Evolutionary conservation across 2,329 filamentous ascomycete genomes (phyloP).

Genomic region (Aspergillus clavatus): DNA sequence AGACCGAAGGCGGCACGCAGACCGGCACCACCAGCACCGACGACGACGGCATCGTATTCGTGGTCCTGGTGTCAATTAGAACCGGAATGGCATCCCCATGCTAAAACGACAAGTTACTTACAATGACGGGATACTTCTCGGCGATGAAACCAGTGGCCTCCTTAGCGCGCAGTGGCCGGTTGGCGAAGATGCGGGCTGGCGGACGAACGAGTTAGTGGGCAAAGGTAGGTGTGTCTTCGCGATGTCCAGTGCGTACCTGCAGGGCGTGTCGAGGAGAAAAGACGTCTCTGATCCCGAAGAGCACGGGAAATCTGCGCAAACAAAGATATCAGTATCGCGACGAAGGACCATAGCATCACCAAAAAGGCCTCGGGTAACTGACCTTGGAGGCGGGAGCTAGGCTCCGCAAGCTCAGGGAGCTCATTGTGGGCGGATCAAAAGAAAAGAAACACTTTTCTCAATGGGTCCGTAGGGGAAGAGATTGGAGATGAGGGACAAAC

Average conservation of each 20-base stretch:
- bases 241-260: conserved; percentile 55
- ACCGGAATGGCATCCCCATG: not conserved
- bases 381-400: conserved; percentile 47
- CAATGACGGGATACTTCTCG: conserved; percentile 90
- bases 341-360: conserved; percentile 5
- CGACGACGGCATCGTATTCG: conserved; percentile 96
- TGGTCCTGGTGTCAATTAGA: conserved; percentile 62
- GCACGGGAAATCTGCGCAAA: conserved; percentile 57
- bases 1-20: conserved; percentile 60
- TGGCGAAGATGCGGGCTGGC: conserved; percentile 77
- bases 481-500: conserved; percentile 17
- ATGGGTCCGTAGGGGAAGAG: conserved; percentile 18
- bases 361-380: conserved; percentile 26
- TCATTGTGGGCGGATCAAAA: conserved; percentile 42
- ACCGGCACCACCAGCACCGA: conserved; percentile 59
- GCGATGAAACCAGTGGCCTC: conserved; percentile 83
- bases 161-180: conserved; percentile 81
- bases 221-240: conserved; percentile 14
- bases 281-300: conserved; percentile 62
- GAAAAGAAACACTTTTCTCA: conserved; percentile 22
- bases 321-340: conserved; percentile 20
- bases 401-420: conserved; percentile 48
- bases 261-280: conserved; percentile 82
- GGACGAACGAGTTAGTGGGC: conserved; percentile 23
- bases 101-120: conserved; percentile 46